Evolutionary conservation across 352 stramenopile genomes (phyloP).

Genomic region (Globisporangium orthogonon): DNA sequence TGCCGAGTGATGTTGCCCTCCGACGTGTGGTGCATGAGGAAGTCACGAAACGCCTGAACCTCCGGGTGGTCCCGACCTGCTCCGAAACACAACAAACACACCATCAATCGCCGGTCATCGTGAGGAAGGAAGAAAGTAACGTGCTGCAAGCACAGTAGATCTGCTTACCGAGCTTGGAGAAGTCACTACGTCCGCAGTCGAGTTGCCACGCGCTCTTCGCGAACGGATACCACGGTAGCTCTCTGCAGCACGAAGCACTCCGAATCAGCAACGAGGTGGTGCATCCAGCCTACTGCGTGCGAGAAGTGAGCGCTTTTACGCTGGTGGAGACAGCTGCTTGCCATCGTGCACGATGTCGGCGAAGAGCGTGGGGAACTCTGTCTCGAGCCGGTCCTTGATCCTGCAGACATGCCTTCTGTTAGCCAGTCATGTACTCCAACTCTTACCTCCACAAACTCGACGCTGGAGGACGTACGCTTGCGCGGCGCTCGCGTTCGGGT

Average conservation of each 20-base stretch:
- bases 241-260: constrained; percentile 13
- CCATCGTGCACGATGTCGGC: constrained; percentile 21
- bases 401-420: background rate
- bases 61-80: constrained; percentile 41
- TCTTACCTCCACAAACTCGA: background rate
- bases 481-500: constrained; percentile 27
- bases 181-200: constrained; percentile 55
- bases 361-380: constrained; percentile 42
- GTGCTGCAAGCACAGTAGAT: background rate
- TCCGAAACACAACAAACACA: background rate
- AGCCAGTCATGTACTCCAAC: no score
- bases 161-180: constrained; percentile 42
- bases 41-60: constrained; percentile 88
- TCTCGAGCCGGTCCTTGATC: constrained; percentile 41
- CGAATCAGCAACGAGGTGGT: background rate
- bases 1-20: constrained; percentile 93
- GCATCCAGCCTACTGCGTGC: background rate
- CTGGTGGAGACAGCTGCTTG: constrained; percentile 27
- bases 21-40: constrained; percentile 88
- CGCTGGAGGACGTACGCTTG: constrained; percentile 13
- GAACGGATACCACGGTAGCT: constrained; percentile 59
- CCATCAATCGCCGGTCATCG: background rate
- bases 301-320: constrained; percentile 7
- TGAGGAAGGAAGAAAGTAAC: background rate
- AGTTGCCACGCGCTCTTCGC: constrained; percentile 63